A percentile compares a stretch with the other conserved stretches of the same genome.
These are phyloP conservation scores for Penicillium sp. DNA, from an alignment of 2,329 filamentous ascomycete species.

Conservation along the genomic window DNA sequence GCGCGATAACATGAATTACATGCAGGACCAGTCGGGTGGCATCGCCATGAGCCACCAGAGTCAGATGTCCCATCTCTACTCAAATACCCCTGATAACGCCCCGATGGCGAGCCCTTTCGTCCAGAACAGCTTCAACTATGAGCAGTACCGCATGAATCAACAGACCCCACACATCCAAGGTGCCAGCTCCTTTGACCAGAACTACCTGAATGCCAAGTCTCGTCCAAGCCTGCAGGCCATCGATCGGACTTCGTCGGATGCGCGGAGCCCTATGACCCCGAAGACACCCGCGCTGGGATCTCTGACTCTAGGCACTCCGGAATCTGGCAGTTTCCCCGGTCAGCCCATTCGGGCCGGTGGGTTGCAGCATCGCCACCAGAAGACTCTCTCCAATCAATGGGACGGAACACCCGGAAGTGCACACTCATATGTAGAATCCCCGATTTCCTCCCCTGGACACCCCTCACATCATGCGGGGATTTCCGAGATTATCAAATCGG, in stretches of 20 bases:
- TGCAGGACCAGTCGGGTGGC: conserved; percentile 54
- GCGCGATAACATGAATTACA: conserved; percentile 38
- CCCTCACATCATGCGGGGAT: conserved; percentile 66
- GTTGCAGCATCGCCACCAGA: conserved; percentile 65
- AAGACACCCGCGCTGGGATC: conserved; percentile 75
- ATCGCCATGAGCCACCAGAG: conserved; percentile 63
- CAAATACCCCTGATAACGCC: conserved; percentile 85
- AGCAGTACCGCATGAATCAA: conserved; percentile 67
- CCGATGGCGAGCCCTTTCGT: conserved; percentile 90
- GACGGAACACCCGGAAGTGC: conserved; percentile 80
- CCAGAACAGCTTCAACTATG: conserved; percentile 69
- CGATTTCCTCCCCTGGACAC: conserved; percentile 72
- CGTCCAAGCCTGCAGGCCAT: conserved; percentile 61
- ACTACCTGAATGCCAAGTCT: conserved; percentile 58
- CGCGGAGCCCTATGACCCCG: conserved; percentile 76
- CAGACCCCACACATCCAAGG: conserved; percentile 37
- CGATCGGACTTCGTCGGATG: conserved; percentile 71
- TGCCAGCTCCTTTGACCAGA: conserved; percentile 51
- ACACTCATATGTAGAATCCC: conserved; percentile 83
- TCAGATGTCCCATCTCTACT: conserved; percentile 72
- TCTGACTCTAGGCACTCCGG: conserved; percentile 68
- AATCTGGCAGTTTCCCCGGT: conserved; percentile 68
- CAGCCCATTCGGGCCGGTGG: conserved; percentile 72
- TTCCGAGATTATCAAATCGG: conserved; percentile 78
- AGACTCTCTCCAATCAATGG: conserved; percentile 85